Conservation (phyloP, 2,329 filamentous ascomycete species). For the Nemania serpens region DNA sequence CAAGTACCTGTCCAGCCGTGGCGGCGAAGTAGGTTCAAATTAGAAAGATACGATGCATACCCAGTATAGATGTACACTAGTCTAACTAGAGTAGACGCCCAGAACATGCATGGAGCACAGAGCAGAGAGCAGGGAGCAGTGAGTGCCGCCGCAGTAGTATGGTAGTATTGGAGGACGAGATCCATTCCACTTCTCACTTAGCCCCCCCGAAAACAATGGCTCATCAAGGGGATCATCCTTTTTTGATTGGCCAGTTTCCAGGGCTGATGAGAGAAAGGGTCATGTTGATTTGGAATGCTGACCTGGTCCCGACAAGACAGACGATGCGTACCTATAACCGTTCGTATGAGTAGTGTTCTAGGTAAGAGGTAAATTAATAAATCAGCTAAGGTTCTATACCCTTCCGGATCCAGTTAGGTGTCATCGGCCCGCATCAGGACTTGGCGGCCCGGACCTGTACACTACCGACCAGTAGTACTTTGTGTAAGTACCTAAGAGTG, state of each 20-base stretch:
- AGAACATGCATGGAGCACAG: neutral
- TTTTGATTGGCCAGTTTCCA: conserved; percentile 15
- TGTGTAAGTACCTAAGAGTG: too few relatives aligned
- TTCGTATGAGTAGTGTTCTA: neutral
- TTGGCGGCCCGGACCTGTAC: neutral
- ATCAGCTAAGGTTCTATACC: too few relatives aligned
- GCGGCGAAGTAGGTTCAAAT: conserved; percentile 18
- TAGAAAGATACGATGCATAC: conserved; percentile 10
- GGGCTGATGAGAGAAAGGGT: conserved; percentile 17
- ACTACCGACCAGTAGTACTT: too few relatives aligned
- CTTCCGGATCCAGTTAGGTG: neutral
- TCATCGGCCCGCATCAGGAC: neutral
- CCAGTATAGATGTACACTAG: neutral
- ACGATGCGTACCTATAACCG: neutral
- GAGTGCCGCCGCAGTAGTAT: neutral
- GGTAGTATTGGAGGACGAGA: conserved; percentile 10
- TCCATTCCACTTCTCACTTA: conserved; percentile 5
- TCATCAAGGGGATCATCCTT: neutral
- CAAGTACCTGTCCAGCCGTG: neutral
- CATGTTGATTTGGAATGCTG: conserved; percentile 28
- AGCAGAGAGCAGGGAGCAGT: conserved; percentile 18
- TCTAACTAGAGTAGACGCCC: neutral
- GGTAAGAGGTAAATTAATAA: too few relatives aligned
- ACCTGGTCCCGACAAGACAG: conserved; percentile 14
- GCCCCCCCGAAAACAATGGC: neutral